phyloP scores from a whole-genome alignment of 495 filamentous ascomycete genomes.

The Emericellopsis terricola region DNA sequence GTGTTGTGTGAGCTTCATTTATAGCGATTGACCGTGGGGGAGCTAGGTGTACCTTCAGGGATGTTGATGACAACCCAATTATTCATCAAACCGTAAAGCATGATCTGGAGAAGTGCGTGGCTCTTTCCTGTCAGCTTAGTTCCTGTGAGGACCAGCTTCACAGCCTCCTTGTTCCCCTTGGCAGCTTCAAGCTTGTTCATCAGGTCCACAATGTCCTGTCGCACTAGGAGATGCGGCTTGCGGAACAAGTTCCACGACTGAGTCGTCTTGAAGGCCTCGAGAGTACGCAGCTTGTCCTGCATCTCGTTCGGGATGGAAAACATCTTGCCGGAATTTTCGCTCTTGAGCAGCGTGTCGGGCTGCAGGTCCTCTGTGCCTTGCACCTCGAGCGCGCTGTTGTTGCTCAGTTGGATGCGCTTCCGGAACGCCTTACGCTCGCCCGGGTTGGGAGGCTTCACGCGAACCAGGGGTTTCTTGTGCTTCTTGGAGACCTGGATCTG shows the following conservation, averaged over 20 bases:
- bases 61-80: conserved; percentile 79
- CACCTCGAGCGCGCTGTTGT: conserved; percentile 76
- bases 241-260: conserved; percentile 82
- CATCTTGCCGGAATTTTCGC: conserved; percentile 41
- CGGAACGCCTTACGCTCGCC: conserved; percentile 77
- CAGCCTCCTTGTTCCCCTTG: conserved; percentile 34
- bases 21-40: no score
- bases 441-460: conserved; percentile 34
- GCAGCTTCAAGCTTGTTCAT: conserved; percentile 36
- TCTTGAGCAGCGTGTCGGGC: conserved; percentile 31
- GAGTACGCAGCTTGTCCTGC: conserved; percentile 60
- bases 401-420: conserved; percentile 80
- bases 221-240: conserved; percentile 55
- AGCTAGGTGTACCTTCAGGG: conserved; percentile 83
- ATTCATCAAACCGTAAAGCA: conserved; percentile 65
- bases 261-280: conserved; percentile 78
- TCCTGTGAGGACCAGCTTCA: conserved; percentile 56
- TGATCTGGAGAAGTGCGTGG: conserved; percentile 65
- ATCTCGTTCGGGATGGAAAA: conserved; percentile 48
- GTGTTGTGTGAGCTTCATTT: no score
- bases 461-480: conserved; percentile 27
- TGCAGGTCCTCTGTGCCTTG: conserved; percentile 41
- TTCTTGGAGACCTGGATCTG: conserved; percentile 27
- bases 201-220: conserved; percentile 57
- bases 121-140: conserved; percentile 66